Base-by-base conservation (phyloP, 495 filamentous ascomycete genomes). In the Tuber aestivum region DNA sequence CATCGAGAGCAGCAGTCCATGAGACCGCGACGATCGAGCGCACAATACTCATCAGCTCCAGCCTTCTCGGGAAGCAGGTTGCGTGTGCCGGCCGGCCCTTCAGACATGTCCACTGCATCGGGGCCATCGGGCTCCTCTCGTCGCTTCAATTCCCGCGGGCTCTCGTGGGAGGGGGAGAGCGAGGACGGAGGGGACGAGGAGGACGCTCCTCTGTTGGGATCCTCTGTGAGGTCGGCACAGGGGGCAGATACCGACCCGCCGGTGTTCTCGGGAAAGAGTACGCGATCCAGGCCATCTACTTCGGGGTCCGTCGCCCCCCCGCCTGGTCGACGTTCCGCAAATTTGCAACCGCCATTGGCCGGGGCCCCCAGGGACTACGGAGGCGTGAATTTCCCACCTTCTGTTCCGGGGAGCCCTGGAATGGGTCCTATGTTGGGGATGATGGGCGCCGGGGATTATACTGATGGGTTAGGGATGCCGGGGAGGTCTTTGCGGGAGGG, bases 301-400 rank as follows among this genome's bases (percentile, higher is more conserved):
- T 73, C 77, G 3, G 78, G 70, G 23, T 79, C 77, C 9, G 21
- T 32, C 10, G 32, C 16, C 27, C 14, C 56, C 27, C 56, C 56
- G 6, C 12, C 27, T 35, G 56, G 5, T 18, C 56, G 56, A 16
- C 56, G 56, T 65, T 65, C 56, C 32, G 56, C 27, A 18, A 35
- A 35, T 65, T 65, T 65, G 8, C 56, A 35, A 35, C 56, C 56
- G 69, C 74, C 72, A 27, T 56, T 75, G 20, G 70, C 14, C 3
- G 27, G 45, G n/a, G 74, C 73, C 37, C 2, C 65, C 23, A 75
- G 74, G 8, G 78, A 75, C 21, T 83, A 83, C 65, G 82, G 82
- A 8, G 74, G 81, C 41, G 89, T 98, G 75, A 99, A 99, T 81
- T 97, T 97, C 80, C 95, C 95, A n/a, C 95, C 95, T 1, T 98